Evolutionary conservation across 805 yeast genomes (phyloP).

Genomic region (Monosporozyma yasuniensis): DNA sequence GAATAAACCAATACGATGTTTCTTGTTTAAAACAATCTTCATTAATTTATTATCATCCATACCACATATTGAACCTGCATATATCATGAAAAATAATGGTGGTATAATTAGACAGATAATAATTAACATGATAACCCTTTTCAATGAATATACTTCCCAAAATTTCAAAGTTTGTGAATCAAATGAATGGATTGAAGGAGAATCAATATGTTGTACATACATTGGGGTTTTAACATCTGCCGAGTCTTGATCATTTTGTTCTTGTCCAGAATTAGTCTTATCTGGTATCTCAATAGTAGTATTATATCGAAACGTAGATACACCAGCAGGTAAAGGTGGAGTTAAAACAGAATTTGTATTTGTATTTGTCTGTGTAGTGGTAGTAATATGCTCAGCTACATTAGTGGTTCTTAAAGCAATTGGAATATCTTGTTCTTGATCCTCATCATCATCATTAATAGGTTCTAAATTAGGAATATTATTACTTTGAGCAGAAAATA

Average conservation of each 20-base stretch:
- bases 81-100: conserved; percentile 26
- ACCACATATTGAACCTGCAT: conserved; percentile 14
- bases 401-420: neutral
- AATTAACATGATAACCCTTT: conserved; percentile 13
- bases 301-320: conserved; percentile 1
- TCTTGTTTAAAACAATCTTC: conserved; percentile 19
- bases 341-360: neutral
- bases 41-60: conserved; percentile 18
- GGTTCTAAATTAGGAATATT: neutral
- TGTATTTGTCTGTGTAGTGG: neutral
- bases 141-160: conserved; percentile 18
- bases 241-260: neutral
- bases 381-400: neutral
- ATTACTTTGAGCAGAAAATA: neutral
- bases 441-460: neutral
- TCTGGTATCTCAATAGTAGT: neutral
- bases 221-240: neutral
- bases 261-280: too few relatives aligned
- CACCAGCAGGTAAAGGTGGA: neutral
- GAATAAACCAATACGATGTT: conserved; percentile 19
- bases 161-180: conserved; percentile 15
- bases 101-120: conserved; percentile 18
- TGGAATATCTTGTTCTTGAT: neutral
- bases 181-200: conserved; percentile 17
- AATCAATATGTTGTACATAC: conserved; percentile 4